These are phyloP conservation scores for Neurospora sp. DNA, from an alignment of 495 filamentous ascomycete species.

Conservation along the genomic window DNA sequence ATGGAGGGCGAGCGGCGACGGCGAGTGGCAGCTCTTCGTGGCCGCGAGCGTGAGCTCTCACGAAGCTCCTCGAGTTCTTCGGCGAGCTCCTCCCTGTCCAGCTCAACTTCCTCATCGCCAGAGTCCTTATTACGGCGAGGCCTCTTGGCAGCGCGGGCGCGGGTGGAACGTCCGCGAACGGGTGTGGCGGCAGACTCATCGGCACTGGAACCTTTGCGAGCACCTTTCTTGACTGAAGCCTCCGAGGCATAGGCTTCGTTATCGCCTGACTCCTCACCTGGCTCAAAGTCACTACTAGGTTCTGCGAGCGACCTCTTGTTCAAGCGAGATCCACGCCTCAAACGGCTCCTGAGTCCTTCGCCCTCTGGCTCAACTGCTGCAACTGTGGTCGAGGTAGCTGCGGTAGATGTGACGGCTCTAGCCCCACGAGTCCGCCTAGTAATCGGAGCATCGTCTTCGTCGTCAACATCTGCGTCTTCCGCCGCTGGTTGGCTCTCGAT, in stretches of 20 bases:
- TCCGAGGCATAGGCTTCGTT: constrained; percentile 38
- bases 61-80: constrained; percentile 67
- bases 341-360: constrained; percentile 26
- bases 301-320: constrained; percentile 47
- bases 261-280: constrained; percentile 52
- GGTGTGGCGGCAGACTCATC: constrained; percentile 34
- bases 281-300: constrained; percentile 83
- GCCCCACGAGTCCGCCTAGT: constrained; percentile 42
- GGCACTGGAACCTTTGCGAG: constrained; percentile 21
- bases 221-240: constrained; percentile 13
- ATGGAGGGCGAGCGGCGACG: constrained; percentile 47
- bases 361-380: constrained; percentile 25
- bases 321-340: constrained; percentile 35
- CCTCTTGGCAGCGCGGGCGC: constrained; percentile 28
- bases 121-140: constrained; percentile 23
- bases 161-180: constrained; percentile 23
- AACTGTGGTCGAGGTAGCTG: constrained; percentile 18
- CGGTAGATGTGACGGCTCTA: constrained; percentile 18
- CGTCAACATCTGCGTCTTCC: constrained; percentile 49
- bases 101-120: constrained; percentile 54
- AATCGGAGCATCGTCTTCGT: constrained; percentile 58
- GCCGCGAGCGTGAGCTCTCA: constrained; percentile 31
- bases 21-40: constrained; percentile 29
- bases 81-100: constrained; percentile 63
- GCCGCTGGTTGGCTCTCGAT: constrained; percentile 27